Base-by-base conservation (phyloP, 1,284 basidiomycete species). In the Rhodotorula sp. region DNA sequence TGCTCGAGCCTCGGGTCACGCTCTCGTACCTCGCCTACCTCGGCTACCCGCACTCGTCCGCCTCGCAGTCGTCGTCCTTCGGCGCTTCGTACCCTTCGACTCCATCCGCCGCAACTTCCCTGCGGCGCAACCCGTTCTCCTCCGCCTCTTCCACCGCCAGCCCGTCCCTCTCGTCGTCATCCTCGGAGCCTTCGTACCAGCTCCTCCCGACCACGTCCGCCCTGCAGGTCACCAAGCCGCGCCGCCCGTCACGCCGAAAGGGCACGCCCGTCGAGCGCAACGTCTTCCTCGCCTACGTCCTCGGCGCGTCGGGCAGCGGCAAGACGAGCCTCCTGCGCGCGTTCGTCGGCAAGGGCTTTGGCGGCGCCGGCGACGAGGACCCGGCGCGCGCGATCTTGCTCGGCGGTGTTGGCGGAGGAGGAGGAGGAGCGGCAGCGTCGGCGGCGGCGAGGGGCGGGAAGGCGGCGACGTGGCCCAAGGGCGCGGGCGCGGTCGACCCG, bases 11-110 rank as follows among this genome's bases (percentile, higher is more conserved):
- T 78, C 90, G 89, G 80, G 91, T 91, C 34, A 97, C 96, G 0
- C 84, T 99, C 34, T 91, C 93, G 41, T 98, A 97, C 81, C 89
- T 99, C n/a, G 95, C 95, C 23, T 97, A 98, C 80, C 85, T 95
- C 49, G 93, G 91, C 53, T 95, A 93, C 80, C 88, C 90, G 0
- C 85, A 86, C 48, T 87, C 89, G 2, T 81, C 90, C 42, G 91
- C 91, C 14, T 87, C 86, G 42, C 12, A 62, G 55, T 12, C 45
- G 58, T 54, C 50, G 5, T 42, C 50, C 19, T 46, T 78, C 73
- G 79, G 83, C 46, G 80, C 81, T 34, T 83, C 82, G n/a, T 50
- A 54, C 7, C 69, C 50, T 9, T 56, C 49, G n/a, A 62, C n/a
- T 7, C 69, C 45, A 1, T 56, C 56, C 13, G 52, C 65, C 19